Base-by-base conservation (phyloP, 108 stramenopile genomes). In the Seminavis robusta region DNA sequence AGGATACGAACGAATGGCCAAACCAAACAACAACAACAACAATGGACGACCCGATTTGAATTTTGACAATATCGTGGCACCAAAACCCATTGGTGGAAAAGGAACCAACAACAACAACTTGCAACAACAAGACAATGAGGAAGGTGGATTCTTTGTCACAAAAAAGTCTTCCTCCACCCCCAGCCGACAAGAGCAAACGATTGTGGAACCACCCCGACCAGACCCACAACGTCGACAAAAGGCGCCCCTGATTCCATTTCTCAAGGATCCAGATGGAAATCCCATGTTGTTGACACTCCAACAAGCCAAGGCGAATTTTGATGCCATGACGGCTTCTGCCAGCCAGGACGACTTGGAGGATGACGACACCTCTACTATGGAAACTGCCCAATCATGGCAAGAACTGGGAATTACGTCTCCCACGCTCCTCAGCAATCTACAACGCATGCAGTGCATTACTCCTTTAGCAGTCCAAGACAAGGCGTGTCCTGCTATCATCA, bases 391-490 rank as follows among this genome's bases (percentile, higher is more conserved):
- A 32, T 48, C 72, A 23, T 93, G 87, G 87, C 55, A 84, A 34
- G 73, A 85, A 24, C 32, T 87, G 25, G 87, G 87, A 16, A 83
- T 89, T 28, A 89, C 80, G 11, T 55, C 71, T 4, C 47, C 68
- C 0, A 47, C 41, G 9, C 60, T 89, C 1, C 52, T 88, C 3
- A 47, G 68, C 36, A 92, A 88, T 56, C 65, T 88, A 13, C 50
- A 77, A 38, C 47, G 60, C 0, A 84, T 88, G 80, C 47, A 62
- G 34, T 90, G 88, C 61, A 44, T 63, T 6, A 33, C 50, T 11
- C 86, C 92, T 9, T 56, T 94, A 0, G 49, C 86, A 7, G 88
- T 87, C 9, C 92, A 94, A 70, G 74, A 69, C 11, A 73, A 82
- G 46, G 59, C 88, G 0, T 71, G 73, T 37, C 87, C 88, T 24